Evolutionary conservation across 331 rosid species (phyloP).

Genomic region (Spiraea crenata): DNA sequence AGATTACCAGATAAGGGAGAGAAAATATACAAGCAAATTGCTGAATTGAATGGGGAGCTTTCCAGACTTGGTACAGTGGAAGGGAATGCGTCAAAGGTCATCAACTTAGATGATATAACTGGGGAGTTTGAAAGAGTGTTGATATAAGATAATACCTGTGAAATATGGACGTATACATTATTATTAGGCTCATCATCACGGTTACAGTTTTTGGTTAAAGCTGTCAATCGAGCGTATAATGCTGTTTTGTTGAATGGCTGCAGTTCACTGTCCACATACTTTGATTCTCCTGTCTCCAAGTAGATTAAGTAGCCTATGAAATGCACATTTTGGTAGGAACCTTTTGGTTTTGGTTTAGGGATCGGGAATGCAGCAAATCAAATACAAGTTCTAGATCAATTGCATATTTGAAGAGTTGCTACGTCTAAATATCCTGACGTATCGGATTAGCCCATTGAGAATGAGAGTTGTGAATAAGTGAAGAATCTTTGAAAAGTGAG

Average conservation of each 20-base stretch:
- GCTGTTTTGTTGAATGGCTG: neutral
- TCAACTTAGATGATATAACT: slow-evolving; percentile 54
- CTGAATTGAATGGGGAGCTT: slow-evolving; percentile 51
- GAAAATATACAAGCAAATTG: slow-evolving; percentile 50
- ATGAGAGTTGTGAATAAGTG: too few species aligned
- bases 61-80: slow-evolving; percentile 28
- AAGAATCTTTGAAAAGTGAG: too few species aligned
- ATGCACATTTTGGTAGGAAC: too few species aligned
- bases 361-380: too few species aligned
- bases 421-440: too few species aligned
- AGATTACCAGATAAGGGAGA: slow-evolving; percentile 77
- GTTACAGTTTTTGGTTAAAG: neutral
- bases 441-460: too few species aligned
- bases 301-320: too few species aligned
- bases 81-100: slow-evolving; percentile 22
- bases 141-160: slow-evolving; percentile 33
- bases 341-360: too few species aligned
- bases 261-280: too few species aligned
- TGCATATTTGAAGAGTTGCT: too few species aligned
- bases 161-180: neutral
- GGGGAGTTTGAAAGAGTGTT: slow-evolving; percentile 44
- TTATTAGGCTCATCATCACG: neutral
- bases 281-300: too few species aligned
- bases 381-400: too few species aligned
- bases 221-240: neutral